Evolutionary conservation across 495 filamentous ascomycete species (phyloP).

Genomic region (Ramalina intermedia): DNA sequence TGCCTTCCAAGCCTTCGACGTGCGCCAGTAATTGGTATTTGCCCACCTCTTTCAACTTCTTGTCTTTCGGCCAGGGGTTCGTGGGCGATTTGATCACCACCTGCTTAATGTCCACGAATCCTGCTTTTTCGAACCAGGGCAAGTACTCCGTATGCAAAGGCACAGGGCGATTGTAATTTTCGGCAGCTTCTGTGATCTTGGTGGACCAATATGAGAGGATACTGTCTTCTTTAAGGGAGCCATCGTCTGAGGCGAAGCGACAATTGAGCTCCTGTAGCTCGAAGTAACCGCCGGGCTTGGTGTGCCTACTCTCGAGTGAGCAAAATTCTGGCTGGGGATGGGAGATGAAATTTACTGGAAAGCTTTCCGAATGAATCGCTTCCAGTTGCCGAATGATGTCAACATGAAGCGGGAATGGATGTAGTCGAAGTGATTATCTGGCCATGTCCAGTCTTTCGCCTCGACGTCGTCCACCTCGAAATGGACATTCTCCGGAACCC

Average conservation of each 20-base stretch:
- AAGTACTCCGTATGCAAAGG: constrained; percentile 38
- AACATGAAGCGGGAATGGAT: constrained; percentile 33
- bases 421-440: constrained; percentile 30
- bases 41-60: constrained; percentile 22
- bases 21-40: constrained; percentile 20
- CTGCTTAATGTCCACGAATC: constrained; percentile 50
- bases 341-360: constrained; percentile 11
- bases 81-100: constrained; percentile 39
- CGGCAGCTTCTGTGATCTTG: constrained; percentile 32
- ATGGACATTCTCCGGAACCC: constrained; percentile 40
- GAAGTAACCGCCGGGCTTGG: constrained; percentile 50
- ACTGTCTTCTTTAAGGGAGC: constrained; percentile 35
- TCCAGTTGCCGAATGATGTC: constrained; percentile 27
- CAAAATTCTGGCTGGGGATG: constrained; percentile 12
- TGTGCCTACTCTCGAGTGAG: constrained; percentile 21
- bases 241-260: constrained; percentile 47
- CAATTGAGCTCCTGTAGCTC: constrained; percentile 48
- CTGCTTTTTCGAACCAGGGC: constrained; percentile 44
- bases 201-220: constrained; percentile 38
- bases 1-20: constrained; percentile 23
- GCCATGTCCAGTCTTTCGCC: constrained; percentile 36
- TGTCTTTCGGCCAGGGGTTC: constrained; percentile 45
- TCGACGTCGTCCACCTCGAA: constrained; percentile 45
- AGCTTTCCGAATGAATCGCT: constrained; percentile 26
- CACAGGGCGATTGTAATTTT: constrained; percentile 31